Base-by-base conservation (phyloP, 768 basidiomycete genomes). In the Lyophyllum decastes region DNA sequence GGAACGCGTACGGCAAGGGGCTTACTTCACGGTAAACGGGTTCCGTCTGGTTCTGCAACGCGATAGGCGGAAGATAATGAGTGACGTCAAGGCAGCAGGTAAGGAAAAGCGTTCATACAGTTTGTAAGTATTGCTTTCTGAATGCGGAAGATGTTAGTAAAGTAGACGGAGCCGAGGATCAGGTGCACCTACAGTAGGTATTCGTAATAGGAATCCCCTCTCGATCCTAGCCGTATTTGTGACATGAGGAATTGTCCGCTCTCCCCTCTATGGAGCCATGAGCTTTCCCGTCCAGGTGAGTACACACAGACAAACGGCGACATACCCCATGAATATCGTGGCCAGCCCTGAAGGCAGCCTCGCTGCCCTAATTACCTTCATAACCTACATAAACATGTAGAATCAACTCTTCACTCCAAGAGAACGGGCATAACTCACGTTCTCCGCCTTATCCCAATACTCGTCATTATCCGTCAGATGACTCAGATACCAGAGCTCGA, bases 131-230 rank as follows among this genome's bases (percentile, higher is more conserved):
- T 73, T 94, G 91, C 69, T 92, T 93, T 57, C 86, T 83, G 61
- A 4, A 21, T 16, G 44, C 5, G 24, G 16, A n/a, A 38, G 55
- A n/a, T 21, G 49, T 22, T 53, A 35, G 17, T 38, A 22, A 16
- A 22, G n/a, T 38, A 38, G 35, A 9, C 11, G 17, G 12, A 22
- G 14, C 5, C 8, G 47, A 30, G 7, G 4, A 30, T 48, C n/a
- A 6, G 6, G 3, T 30, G 27, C 9, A 70, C 80, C 72, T 61
- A 92, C 90, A 95, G 70, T 24, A 94, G 72, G 70, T 95, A 94
- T 70, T 96, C 95, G 68, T 97, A 98, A 73, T 89, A 98, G 2
- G 92, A 94, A 70, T 98, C 95, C 34, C 90, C 95, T 44, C 94
- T 82, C 17, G 93, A 95, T n/a, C 96, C 96, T 19, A 98, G 80